Percentiles rank a stretch among this genome's conserved stretches.
Evolutionary conservation across 805 yeast genomes (phyloP).

Genomic region (Jamesozyma lodderae): DNA sequence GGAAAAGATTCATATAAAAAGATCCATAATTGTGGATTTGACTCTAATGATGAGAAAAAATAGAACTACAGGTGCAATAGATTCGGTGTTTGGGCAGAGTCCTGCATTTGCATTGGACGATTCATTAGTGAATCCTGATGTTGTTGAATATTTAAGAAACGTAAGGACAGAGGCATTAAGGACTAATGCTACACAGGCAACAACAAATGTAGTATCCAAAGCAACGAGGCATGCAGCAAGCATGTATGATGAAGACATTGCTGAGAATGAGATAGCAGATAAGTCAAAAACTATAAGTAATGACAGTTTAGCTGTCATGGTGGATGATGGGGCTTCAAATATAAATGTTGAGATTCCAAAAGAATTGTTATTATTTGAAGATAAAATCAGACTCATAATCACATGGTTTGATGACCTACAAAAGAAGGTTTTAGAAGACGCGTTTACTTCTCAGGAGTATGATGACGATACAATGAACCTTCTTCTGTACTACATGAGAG

Average conservation of each 20-base stretch:
- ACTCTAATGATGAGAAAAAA: slow-evolving; percentile 2
- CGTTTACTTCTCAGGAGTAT: slow-evolving; percentile 11
- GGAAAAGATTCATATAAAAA: too few species aligned
- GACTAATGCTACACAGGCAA: slow-evolving; percentile 9
- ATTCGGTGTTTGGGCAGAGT: slow-evolving; percentile 26
- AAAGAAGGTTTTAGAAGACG: slow-evolving; percentile 4
- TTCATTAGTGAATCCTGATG: slow-evolving; percentile 21
- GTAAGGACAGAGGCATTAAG: slow-evolving; percentile 26
- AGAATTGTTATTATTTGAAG: slow-evolving; percentile 2
- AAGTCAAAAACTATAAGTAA: not conserved
- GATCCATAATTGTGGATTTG: too few species aligned
- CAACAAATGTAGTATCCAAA: not conserved
- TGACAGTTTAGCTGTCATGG: not conserved
- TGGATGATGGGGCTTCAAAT: not conserved
- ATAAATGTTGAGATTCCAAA: not conserved
- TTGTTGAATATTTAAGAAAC: slow-evolving; percentile 15
- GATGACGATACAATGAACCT: slow-evolving; percentile 15
- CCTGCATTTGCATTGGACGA: slow-evolving; percentile 22
- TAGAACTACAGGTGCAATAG: slow-evolving; percentile 4
- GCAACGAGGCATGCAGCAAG: slow-evolving; percentile 11
- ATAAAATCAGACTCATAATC: slow-evolving; percentile 6
- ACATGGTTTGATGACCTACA: slow-evolving; percentile 12
- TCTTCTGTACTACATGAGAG: slow-evolving; percentile 14
- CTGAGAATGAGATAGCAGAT: not conserved
- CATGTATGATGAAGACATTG: slow-evolving; percentile 22